Evolutionary conservation across 1,284 basidiomycete genomes (phyloP).

Genomic region (Gymnopus androsaceus): DNA sequence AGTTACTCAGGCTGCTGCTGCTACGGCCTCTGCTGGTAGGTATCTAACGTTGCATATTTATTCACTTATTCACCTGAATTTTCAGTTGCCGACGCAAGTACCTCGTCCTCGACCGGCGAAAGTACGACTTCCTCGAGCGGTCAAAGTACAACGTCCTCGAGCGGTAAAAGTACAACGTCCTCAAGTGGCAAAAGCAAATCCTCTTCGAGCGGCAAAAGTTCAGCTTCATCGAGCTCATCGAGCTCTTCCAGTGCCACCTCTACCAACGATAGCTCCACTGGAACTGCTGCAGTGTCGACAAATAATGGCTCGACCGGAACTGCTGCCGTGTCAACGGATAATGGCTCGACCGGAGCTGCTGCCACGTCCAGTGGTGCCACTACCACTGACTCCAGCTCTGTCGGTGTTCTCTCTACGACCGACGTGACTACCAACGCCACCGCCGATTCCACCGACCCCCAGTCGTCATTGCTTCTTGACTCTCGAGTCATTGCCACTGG

Average conservation of each 20-base stretch:
- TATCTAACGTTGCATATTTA: too few species aligned
- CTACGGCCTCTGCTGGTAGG: constrained; percentile 19
- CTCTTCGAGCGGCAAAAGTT: neutral
- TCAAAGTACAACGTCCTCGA: neutral
- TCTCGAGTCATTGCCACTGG: constrained; percentile 33
- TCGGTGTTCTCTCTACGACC: neutral
- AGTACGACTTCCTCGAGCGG: neutral
- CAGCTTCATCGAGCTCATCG: neutral
- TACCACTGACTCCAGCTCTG: neutral
- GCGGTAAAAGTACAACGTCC: neutral
- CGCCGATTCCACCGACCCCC: constrained; percentile 12
- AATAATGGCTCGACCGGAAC: neutral
- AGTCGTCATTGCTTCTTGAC: constrained; percentile 28
- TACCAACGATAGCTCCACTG: neutral
- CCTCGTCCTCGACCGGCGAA: constrained; percentile 1
- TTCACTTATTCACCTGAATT: too few species aligned
- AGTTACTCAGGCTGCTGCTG: constrained; percentile 30
- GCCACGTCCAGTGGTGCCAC: neutral
- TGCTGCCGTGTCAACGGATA: neutral
- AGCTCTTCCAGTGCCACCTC: neutral
- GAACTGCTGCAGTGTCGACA: too few species aligned
- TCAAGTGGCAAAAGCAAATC: neutral
- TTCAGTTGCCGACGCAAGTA: too few species aligned
- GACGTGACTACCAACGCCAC: constrained; percentile 9
- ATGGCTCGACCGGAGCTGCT: constrained; percentile 1